Base-by-base conservation (phyloP, 1,284 basidiomycete genomes). In the Trametes versicolor region DNA sequence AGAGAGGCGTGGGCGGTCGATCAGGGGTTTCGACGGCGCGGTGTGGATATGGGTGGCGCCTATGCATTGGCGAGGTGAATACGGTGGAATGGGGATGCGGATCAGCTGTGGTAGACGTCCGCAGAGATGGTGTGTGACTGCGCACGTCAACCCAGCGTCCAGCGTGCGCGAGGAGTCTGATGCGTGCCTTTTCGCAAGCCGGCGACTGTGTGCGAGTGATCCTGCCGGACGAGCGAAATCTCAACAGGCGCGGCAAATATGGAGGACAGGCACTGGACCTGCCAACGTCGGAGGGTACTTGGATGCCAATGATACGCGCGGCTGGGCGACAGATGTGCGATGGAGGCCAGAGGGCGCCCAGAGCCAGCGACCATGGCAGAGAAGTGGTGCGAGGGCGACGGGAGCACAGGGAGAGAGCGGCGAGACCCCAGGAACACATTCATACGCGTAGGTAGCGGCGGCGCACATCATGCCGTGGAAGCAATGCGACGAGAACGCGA, bases 381-480 rank as follows among this genome's bases (percentile, higher is more conserved):
- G 21, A 48, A 9, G 4, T 10, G 25, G 9, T n/a, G 23, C 9
- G 25, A 7, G 45, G 1, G 25, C 23, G 29, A 25, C 21, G 23
- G n/a, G 48, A 48, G 48, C 27, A 27, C 25, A 19, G 7, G 41
- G 15, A 9, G 19, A 15, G 21, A n/a, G 29, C 29, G 32, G 36
- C 7, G 19, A 36, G 61, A 56, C 61, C 61, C 61, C 61, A 55
- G 61, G 61, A 21, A 62, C 61, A 39, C 32, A 34, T 55, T 57
- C 61, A 62, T 62, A 41, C 15, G 3, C 13, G n/a, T 27, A 52
- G 19, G 21, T 2, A 17, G 36, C 25, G 27, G 45, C 45, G 45
- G 59, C 51, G 52, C n/a, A 25, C 36, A 41, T 61, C 60, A 48
- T 19, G 60, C 23, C 43, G 52, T 61, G 25, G 60, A 61, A 61